Evolutionary conservation across 441 rosid species (phyloP).

Genomic region (Arabidopsis lyrata): DNA sequence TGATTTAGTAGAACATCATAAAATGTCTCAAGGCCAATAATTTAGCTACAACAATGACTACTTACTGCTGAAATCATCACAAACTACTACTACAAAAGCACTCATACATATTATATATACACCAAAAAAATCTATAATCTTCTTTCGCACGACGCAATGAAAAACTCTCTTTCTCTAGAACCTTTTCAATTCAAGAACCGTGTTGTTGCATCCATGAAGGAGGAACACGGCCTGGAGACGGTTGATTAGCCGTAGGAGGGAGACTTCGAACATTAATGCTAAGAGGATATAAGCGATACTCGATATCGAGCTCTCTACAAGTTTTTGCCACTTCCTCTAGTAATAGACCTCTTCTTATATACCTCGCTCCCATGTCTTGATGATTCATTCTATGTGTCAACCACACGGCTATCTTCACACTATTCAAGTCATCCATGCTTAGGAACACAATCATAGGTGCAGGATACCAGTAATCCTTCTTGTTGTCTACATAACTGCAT

Average conservation of each 20-base stretch:
- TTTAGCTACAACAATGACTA: conserved; percentile 3
- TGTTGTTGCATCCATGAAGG: conserved; percentile 51
- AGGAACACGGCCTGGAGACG: conserved; percentile 58
- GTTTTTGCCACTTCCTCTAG: conserved; percentile 61
- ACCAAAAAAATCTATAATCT: conserved; percentile 4
- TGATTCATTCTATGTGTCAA: conserved; percentile 60
- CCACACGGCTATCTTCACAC: conserved; percentile 67
- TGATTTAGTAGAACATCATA: background rate
- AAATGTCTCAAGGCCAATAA: conserved; percentile 8
- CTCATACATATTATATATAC: conserved; percentile 2
- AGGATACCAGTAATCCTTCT: conserved; percentile 62
- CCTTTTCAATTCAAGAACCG: conserved; percentile 1
- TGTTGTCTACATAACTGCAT: conserved; percentile 57
- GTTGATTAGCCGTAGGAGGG: conserved; percentile 44
- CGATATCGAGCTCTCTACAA: conserved; percentile 62
- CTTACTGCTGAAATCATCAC: conserved; percentile 8
- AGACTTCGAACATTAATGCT: conserved; percentile 52
- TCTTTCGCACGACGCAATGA: conserved; percentile 1
- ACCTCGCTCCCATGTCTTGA: conserved; percentile 73
- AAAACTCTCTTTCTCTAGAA: background rate
- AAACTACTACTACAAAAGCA: conserved; percentile 18
- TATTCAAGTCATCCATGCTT: conserved; percentile 54
- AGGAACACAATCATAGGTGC: conserved; percentile 57
- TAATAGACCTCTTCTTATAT: conserved; percentile 54
- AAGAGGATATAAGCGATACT: conserved; percentile 59